Evolutionary conservation across 441 rosid species (phyloP).

Genomic region (Gossypium aridum): DNA sequence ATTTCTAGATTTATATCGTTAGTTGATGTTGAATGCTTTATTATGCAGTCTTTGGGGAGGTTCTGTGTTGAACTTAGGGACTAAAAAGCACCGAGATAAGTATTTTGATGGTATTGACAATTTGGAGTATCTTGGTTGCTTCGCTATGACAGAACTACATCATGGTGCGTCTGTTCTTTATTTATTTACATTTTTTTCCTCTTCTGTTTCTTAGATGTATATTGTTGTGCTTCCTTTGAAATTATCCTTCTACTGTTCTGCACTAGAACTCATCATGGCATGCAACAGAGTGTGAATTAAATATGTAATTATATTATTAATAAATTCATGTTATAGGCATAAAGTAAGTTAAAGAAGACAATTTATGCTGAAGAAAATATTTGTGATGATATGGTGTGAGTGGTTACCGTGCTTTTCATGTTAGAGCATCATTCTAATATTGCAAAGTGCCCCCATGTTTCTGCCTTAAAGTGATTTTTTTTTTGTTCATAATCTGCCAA

Average conservation of each 20-base stretch:
- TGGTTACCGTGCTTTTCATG: neutral
- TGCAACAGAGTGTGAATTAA: neutral
- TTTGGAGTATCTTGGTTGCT: slow-evolving; percentile 89
- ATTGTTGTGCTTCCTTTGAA: neutral
- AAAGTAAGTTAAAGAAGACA: neutral
- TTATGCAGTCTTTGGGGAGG: slow-evolving; percentile 96
- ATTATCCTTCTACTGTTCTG: neutral
- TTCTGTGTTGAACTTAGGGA: slow-evolving; percentile 83
- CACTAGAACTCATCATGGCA: neutral
- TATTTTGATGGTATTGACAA: slow-evolving; percentile 79
- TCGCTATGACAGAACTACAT: slow-evolving; percentile 98
- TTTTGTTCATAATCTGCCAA: neutral
- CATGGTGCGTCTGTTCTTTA: slow-evolving; percentile 44
- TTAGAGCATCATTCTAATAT: neutral
- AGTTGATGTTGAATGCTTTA: slow-evolving; percentile 5
- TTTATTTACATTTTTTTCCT: neutral
- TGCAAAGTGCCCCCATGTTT: neutral
- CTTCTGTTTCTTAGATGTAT: neutral
- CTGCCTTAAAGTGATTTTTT: neutral
- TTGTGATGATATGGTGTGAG: neutral
- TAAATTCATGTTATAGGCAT: neutral
- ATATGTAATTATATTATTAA: neutral
- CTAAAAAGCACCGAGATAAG: slow-evolving; percentile 85
- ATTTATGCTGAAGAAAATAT: neutral
- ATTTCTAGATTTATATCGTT: neutral